These are phyloP conservation scores for Serendipita sp. DNA, from an alignment of 768 basidiomycete genomes.

Conservation along the genomic window DNA sequence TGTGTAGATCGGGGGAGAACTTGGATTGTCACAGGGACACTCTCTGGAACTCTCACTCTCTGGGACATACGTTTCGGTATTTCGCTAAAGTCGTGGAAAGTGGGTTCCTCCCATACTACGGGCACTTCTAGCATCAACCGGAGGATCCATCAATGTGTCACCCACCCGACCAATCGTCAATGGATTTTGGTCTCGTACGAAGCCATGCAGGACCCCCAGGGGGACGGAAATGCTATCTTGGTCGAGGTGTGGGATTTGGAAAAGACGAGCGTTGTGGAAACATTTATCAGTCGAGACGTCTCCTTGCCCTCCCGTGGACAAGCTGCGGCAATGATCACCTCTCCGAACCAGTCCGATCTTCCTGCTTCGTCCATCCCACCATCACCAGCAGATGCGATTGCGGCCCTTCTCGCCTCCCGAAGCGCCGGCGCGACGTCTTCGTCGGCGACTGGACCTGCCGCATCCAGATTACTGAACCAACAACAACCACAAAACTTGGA, in stretches of 20 bases:
- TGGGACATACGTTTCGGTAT: conserved; percentile 96
- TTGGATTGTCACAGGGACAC: conserved; percentile 84
- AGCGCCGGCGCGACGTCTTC: neutral
- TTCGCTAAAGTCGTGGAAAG: conserved; percentile 75
- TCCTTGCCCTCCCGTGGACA: conserved; percentile 1
- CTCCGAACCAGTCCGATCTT: neutral
- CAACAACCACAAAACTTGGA: conserved; percentile 24
- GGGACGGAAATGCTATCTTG: conserved; percentile 26
- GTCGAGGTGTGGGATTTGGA: conserved; percentile 93
- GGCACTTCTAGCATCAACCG: conserved; percentile 1
- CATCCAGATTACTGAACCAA: conserved; percentile 15
- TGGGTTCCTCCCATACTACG: conserved; percentile 25
- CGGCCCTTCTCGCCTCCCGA: conserved; percentile 59
- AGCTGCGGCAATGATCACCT: neutral
- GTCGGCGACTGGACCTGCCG: neutral
- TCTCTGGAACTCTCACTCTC: conserved; percentile 66
- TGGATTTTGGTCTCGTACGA: conserved; percentile 83
- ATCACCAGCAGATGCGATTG: conserved; percentile 59
- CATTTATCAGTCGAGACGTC: conserved; percentile 36
- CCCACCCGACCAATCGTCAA: conserved; percentile 78
- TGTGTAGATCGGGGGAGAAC: conserved; percentile 72
- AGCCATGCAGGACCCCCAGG: conserved; percentile 17
- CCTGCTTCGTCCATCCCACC: conserved; percentile 31
- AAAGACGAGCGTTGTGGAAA: conserved; percentile 61
- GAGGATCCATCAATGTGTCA: conserved; percentile 53